Base-by-base conservation (phyloP, 2,329 filamentous ascomycete genomes). In the Trichoderma aggressivum region DNA sequence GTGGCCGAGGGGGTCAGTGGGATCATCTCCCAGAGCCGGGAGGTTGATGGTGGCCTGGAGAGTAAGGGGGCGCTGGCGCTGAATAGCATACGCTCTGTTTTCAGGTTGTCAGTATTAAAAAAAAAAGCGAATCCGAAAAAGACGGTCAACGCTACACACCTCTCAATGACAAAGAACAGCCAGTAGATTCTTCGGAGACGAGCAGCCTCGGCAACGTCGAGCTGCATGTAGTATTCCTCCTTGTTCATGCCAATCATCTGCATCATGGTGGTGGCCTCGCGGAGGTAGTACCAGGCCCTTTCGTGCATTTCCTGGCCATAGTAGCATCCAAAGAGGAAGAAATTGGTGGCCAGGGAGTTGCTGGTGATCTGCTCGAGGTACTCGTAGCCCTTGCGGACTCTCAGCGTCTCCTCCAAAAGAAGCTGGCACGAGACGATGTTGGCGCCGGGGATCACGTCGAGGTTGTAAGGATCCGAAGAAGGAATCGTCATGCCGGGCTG, bases 241-340 rank as follows among this genome's bases (percentile, higher is more conserved):
- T 88, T 88, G 76, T 86, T 84, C 87, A 91, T 87, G 67, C 85
- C 85, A 32, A 84, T 80, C 75, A 91, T 86, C 75, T 89, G 86
- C 32, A 87, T 85, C 79, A 95, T 84, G 7, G 92, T 94, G 2
- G 89, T 91, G 7, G 91, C 91, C 80, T 96, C 92, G 30, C 92
- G 89, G 11, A 95, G 83, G 78, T 93, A 89, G 77, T 90, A 94
- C 92, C 92, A 95, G 1, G 92, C 92, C 79, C 90, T 90, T 73
- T 92, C 89, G 78, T 94, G 91, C 78, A 90, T 85, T 73, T 94
- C 91, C 60, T 93, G 82, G 47, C 89, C 90, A 72, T 91, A 91
- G 78, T 91, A 89, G 71, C 90, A 91, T 47, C 88, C 91, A 75
- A 93, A 94, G 30, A 95, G 79, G 79, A 95, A 94, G 80, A 92